Evolutionary conservation across 148 eudicot genomes (phyloP), one percentile per base, ranked within the genome.

Genomic region (Chenopodium berlandieri): DNA sequence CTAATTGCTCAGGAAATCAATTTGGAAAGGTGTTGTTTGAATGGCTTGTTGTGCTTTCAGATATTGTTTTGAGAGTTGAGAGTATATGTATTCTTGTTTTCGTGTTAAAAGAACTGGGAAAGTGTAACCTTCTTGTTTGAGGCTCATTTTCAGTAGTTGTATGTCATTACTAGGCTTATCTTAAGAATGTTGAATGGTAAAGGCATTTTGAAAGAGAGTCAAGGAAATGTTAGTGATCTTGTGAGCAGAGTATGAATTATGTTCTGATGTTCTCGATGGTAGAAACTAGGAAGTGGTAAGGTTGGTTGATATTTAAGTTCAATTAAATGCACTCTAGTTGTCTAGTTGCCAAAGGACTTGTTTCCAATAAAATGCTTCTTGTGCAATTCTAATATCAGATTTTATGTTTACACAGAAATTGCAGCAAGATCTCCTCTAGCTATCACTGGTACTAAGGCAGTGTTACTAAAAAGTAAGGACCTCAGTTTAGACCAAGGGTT

Each of bases 341-440:
- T 56, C 52, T 69, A 17, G 64, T n/a, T 81, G 66, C 13, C 2
- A 23, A 34, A 32, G 37, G 20, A 31, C 25, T 66, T 65, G 34
- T 50, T 65, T 75, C 14, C 7, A 75, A 30, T 67, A 32, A 23
- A 63, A 20, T 50, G 13, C 30, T 30, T 65, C 5, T 9, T 25
- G 20, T 76, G 72, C 25, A 31, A 12, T 63, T 79, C 66, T 34
- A 54, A 64, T 20, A 10, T 34, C 22, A 73, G 1, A 17, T 16
- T 16, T 19, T 69, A 60, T 81, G 56, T 71, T 69, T 71, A 67
- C 20, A 31, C 91, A 96, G 99, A 86, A 27, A 91, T 96, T 63
- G 98, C 92, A 22, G 91, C 90, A 32, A 94, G 89, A 84, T 94
- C 99, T 78, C 99, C 95, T 9, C 91, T 96, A 19, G 99, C 99